Percentiles rank a stretch among this genome's conserved stretches.
Conservation (phyloP, 2,329 filamentous ascomycete species). For the Colletotrichum sp. region DNA sequence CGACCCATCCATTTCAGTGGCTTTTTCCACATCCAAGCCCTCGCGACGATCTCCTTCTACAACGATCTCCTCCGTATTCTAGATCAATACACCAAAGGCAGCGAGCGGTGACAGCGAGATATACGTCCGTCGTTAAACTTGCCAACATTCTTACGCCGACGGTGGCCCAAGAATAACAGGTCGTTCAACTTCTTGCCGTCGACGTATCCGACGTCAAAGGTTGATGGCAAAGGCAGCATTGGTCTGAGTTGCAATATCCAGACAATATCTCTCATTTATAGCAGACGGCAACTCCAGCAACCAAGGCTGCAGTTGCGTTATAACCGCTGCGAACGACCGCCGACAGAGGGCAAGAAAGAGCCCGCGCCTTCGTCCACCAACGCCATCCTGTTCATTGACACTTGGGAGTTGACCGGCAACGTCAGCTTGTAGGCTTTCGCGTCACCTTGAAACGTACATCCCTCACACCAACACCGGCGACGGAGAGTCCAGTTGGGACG, state of each 20-base stretch:
- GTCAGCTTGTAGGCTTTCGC: no score
- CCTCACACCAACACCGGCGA: not conserved
- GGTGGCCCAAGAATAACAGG: not conserved
- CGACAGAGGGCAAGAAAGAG: not conserved
- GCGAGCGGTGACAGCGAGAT: not conserved
- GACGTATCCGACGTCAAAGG: not conserved
- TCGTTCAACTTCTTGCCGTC: not conserved
- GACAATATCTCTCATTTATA: not conserved
- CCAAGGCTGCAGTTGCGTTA: not conserved
- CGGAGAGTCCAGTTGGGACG: not conserved
- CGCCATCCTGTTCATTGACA: not conserved
- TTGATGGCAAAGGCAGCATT: not conserved
- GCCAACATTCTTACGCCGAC: not conserved
- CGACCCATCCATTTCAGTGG: not conserved
- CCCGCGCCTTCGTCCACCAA: not conserved
- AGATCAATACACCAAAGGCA: accelerated
- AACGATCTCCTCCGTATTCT: accelerated
- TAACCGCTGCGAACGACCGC: not conserved
- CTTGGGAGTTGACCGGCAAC: accelerated
- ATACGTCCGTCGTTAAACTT: not conserved
- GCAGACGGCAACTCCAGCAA: not conserved
- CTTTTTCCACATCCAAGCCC: accelerated
- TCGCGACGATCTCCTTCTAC: not conserved
- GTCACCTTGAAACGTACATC: not conserved
- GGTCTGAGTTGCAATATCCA: not conserved